These are phyloP conservation scores for Reutealis trisperma DNA, from an alignment of 345 rosid genomes.

Conservation along the genomic window DNA sequence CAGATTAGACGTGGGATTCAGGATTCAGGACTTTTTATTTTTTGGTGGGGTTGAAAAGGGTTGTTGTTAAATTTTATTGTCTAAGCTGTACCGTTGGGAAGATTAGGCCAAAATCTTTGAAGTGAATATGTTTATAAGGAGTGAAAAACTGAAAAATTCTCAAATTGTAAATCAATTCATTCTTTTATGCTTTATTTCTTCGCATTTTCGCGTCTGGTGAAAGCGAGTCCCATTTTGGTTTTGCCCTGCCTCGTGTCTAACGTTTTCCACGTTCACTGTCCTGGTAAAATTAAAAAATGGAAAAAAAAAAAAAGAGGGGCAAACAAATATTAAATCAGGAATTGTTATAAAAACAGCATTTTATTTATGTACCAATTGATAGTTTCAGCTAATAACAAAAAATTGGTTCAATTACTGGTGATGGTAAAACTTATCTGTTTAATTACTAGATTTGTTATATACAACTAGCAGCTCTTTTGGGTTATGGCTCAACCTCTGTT, in stretches of 20 bases:
- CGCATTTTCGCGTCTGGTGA: neutral
- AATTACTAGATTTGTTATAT: too few relatives aligned
- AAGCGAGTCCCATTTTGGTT: neutral
- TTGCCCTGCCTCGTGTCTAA: neutral
- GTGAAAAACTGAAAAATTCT: neutral
- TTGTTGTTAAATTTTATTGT: neutral
- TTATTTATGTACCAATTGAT: too few relatives aligned
- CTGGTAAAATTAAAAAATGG: too few relatives aligned
- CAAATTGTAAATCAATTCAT: neutral
- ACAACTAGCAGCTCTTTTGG: neutral
- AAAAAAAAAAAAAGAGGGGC: too few relatives aligned
- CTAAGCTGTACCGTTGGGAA: neutral
- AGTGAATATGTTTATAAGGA: constrained; percentile 2
- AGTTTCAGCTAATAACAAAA: too few relatives aligned
- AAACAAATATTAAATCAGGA: too few relatives aligned
- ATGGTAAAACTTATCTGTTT: too few relatives aligned
- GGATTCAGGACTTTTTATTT: neutral
- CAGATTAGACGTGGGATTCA: neutral
- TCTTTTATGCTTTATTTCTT: neutral
- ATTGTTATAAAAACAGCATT: too few relatives aligned
- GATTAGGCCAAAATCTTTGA: neutral
- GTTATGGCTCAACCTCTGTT: constrained; percentile 27
- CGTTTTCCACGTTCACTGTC: neutral
- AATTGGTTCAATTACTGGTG: too few relatives aligned
- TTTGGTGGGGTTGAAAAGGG: neutral